Evolutionary conservation across 768 basidiomycete genomes (phyloP), one percentile per base, ranked within the genome.

Genomic region (Sistotremastrum niveocremeum): DNA sequence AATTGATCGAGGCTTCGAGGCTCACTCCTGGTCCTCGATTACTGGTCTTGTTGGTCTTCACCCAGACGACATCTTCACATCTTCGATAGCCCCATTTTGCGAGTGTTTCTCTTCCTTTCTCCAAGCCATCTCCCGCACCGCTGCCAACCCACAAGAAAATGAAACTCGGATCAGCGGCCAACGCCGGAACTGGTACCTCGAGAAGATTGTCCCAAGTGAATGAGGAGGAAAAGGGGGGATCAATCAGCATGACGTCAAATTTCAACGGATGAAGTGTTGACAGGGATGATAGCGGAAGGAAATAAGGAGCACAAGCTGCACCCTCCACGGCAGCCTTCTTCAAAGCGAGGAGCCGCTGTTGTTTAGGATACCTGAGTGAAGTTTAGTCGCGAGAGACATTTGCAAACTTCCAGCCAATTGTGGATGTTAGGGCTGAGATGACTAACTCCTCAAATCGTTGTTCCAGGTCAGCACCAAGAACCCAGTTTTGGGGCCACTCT

Each of bases 21-120:
- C 79, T 55, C 58, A 84, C 83, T 46, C 84, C 85, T 45, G 88
- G 81, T 2, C 85, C 85, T 10, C 69, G 69, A 59, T 84, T 84
- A 28, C 66, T 71, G 20, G 63, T 69, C 49, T 72, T 73, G 59
- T 97, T 99, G 40, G 89, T 93, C 66, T 89, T 90, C 46, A 95
- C 83, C 93, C 91, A 98, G 4, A 95, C 87, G n/a, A 99, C 86
- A 58, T 99, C 95, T 56, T 99, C 95, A 56, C 90, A 95, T 43
- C 95, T 65, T 38, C 90, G 68, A 58, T 90, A 94, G 3, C 94
- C 95, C 93, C 94, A 99, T 61, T 78, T 84, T 2, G 81, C 84
- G 36, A 99, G 72, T 30, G 93, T 68, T 61, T 97, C 94, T 34
- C 93, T 67, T 0, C 95, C 95, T 34, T 82, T 72, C 60, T 99